Evolutionary conservation across 176 grass and related monocot genomes (phyloP).

Genomic region (Oryza longistaminata): DNA sequence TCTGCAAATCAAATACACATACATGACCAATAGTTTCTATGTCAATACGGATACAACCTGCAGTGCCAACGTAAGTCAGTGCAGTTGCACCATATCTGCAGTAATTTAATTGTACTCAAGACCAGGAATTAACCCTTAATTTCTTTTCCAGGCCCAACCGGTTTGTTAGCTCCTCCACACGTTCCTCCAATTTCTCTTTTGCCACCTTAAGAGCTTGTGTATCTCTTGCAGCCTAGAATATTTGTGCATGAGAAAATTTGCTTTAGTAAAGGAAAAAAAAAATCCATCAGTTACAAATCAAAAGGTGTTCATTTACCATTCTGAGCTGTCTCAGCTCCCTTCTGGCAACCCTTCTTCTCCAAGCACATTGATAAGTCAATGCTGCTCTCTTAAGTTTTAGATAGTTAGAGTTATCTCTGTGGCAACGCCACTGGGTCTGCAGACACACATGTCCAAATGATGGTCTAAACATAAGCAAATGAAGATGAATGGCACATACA

Average conservation of each 20-base stretch:
- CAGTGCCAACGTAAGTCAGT: not conserved
- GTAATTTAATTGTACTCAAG: conserved; percentile 25
- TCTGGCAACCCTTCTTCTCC: conserved; percentile 79
- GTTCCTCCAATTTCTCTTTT: conserved; percentile 83
- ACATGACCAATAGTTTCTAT: conserved; percentile 13
- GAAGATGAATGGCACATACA: not conserved
- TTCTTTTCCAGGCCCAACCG: conserved; percentile 59
- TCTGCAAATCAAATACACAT: conserved; percentile 48
- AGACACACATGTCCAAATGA: conserved; percentile 10
- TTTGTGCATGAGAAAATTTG: conserved; percentile 12
- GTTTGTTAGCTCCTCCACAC: conserved; percentile 69
- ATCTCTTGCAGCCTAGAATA: conserved; percentile 70
- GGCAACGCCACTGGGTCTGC: conserved; percentile 71
- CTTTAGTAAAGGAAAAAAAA: conserved; percentile 2
- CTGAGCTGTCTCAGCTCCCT: conserved; percentile 77
- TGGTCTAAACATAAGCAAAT: conserved; percentile 31
- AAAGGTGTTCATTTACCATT: conserved; percentile 62
- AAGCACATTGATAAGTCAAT: conserved; percentile 82
- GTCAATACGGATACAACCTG: conserved; percentile 30
- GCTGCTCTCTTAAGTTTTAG: conserved; percentile 57
- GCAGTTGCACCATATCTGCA: conserved; percentile 11
- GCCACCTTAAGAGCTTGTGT: conserved; percentile 78
- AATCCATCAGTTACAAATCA: conserved; percentile 25
- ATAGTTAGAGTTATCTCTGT: conserved; percentile 66
- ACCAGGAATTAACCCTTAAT: conserved; percentile 52